Conservation (phyloP, 768 basidiomycete genomes). For the Rhodotorula toruloides region DNA sequence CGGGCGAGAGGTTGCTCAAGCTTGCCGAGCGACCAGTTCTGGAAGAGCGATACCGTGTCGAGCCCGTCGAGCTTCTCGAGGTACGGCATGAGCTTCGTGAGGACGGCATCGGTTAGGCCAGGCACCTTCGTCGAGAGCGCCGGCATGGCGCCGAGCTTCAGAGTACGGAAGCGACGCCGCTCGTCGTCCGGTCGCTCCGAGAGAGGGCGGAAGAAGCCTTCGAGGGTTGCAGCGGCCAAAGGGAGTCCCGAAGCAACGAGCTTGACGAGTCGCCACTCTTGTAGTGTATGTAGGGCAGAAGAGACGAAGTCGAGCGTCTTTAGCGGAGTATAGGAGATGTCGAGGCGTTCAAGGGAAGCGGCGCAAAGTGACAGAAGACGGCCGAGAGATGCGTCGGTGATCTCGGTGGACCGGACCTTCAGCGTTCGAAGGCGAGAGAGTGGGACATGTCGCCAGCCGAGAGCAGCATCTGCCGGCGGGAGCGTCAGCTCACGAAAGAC, state of each 20-base stretch:
- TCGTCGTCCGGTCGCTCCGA: constrained; percentile 3
- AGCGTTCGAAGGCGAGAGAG: constrained; percentile 34
- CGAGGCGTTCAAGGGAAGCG: constrained; percentile 32
- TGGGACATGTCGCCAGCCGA: constrained; percentile 23
- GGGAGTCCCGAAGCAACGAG: constrained; percentile 39
- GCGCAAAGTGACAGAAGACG: constrained; percentile 37
- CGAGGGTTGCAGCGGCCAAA: constrained; percentile 26
- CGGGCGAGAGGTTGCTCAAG: constrained; percentile 9
- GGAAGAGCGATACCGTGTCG: constrained; percentile 26
- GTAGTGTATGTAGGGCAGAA: constrained; percentile 22
- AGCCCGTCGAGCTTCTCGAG: constrained; percentile 33
- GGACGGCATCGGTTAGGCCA: constrained; percentile 30
- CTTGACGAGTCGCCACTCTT: constrained; percentile 32
- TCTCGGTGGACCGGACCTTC: constrained; percentile 39
- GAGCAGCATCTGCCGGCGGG: constrained; percentile 4
- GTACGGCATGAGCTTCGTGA: constrained; percentile 29
- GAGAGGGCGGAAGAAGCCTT: constrained; percentile 36
- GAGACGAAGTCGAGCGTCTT: constrained; percentile 38
- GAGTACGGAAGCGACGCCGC: constrained; percentile 14
- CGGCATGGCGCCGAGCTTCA: constrained; percentile 39
- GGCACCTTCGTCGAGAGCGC: constrained; percentile 19
- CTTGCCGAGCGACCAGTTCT: constrained; percentile 29
- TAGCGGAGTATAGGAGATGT: constrained; percentile 38
- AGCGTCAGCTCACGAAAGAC: no score
- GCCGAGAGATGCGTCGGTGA: constrained; percentile 35